A percentile compares a stretch with the other conserved stretches of the same genome.
Conservation (phyloP, 805 yeast species). For the Cyberlindnera maritima region DNA sequence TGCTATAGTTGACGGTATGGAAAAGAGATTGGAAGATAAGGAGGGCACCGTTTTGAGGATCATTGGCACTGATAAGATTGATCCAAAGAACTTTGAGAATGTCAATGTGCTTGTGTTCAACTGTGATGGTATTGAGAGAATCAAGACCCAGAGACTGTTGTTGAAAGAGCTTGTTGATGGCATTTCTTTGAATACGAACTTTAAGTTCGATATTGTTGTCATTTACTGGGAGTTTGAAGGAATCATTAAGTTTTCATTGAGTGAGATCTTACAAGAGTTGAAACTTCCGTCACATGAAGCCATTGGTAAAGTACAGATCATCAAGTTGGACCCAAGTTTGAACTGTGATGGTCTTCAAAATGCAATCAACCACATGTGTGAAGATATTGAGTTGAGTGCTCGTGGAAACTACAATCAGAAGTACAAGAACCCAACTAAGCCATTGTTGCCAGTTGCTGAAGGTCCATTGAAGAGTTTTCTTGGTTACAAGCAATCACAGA, state of each 20-base stretch:
- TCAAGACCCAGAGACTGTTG: constrained; percentile 28
- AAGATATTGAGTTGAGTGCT: constrained; percentile 29
- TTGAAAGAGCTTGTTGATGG: constrained; percentile 35
- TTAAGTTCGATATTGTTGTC: constrained; percentile 32
- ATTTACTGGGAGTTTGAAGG: constrained; percentile 40
- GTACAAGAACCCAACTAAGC: constrained; percentile 10
- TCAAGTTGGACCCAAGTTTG: constrained; percentile 30
- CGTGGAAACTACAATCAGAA: constrained; percentile 31
- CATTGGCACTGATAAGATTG: constrained; percentile 25
- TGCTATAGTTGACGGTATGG: constrained; percentile 6
- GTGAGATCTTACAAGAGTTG: constrained; percentile 32
- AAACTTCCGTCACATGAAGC: constrained; percentile 27
- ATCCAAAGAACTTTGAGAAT: constrained; percentile 27
- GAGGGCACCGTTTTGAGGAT: constrained; percentile 19
- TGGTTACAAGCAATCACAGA: neutral
- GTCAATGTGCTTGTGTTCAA: constrained; percentile 36
- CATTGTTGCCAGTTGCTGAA: neutral
- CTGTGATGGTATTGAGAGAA: constrained; percentile 34
- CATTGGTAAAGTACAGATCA: constrained; percentile 29
- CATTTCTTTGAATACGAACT: constrained; percentile 33
- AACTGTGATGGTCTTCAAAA: constrained; percentile 23
- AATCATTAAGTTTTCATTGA: constrained; percentile 26
- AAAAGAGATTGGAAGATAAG: constrained; percentile 2
- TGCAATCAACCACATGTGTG: constrained; percentile 24
- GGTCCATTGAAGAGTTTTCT: too few species aligned